These are phyloP conservation scores for Monosporascus sp. DNA, from an alignment of 2,329 filamentous ascomycete species.

Conservation along the genomic window DNA sequence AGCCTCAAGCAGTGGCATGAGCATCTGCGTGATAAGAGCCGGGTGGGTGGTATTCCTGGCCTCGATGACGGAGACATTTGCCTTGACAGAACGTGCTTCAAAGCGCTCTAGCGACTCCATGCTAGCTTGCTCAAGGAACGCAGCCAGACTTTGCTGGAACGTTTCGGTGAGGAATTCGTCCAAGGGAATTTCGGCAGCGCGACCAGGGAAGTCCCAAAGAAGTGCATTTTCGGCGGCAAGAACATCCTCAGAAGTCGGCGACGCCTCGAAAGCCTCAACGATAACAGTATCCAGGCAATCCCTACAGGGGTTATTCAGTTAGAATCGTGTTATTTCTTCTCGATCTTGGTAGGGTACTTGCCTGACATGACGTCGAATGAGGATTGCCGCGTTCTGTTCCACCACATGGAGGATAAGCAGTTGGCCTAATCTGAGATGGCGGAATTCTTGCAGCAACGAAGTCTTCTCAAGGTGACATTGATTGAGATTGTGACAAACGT, in stretches of 20 bases:
- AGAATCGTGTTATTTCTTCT: neutral
- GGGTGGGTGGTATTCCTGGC: slow-evolving; percentile 53
- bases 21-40: slow-evolving; percentile 50
- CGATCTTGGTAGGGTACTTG: slow-evolving; percentile 5
- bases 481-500: slow-evolving; percentile 13
- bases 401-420: slow-evolving; percentile 18
- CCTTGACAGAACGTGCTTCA: slow-evolving; percentile 46
- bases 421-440: slow-evolving; percentile 3
- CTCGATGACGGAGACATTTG: slow-evolving; percentile 42
- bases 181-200: slow-evolving; percentile 36
- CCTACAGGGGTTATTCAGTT: slow-evolving; percentile 5
- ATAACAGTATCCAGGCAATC: slow-evolving; percentile 27
- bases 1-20: slow-evolving; percentile 55
- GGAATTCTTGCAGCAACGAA: slow-evolving; percentile 9
- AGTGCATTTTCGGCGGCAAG: slow-evolving; percentile 41
- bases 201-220: slow-evolving; percentile 51
- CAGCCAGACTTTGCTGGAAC: slow-evolving; percentile 44
- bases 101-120: slow-evolving; percentile 48
- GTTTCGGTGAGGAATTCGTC: slow-evolving; percentile 27
- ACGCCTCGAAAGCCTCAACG: slow-evolving; percentile 55
- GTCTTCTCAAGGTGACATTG: slow-evolving; percentile 13
- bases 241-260: slow-evolving; percentile 41
- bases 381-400: slow-evolving; percentile 22
- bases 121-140: slow-evolving; percentile 52
- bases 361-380: slow-evolving; percentile 14